Evolutionary conservation across 805 yeast genomes (phyloP).

Genomic region (Kuraishia ogatae): DNA sequence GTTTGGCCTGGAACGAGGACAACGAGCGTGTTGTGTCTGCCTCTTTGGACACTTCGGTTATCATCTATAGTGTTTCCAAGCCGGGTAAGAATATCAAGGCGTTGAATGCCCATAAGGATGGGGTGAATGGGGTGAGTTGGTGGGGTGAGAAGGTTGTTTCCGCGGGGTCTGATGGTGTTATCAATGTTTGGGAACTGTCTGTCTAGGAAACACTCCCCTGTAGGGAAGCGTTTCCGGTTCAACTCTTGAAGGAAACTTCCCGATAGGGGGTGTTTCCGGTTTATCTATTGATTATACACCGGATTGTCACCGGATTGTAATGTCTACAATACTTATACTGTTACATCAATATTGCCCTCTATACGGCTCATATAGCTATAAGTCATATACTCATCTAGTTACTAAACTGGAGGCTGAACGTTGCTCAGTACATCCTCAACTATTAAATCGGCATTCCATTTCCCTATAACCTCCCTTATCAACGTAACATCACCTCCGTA

Average conservation of each 20-base stretch:
- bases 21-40: conserved; percentile 69
- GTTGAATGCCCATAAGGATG: conserved; percentile 81
- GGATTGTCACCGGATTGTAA: too few relatives aligned
- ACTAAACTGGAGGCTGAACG: conserved; percentile 42
- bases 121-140: conserved; percentile 76
- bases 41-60: conserved; percentile 76
- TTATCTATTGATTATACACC: too few relatives aligned
- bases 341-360: too few relatives aligned
- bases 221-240: too few relatives aligned
- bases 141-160: conserved; percentile 41
- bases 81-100: conserved; percentile 72
- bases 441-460: conserved; percentile 38
- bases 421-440: conserved; percentile 41
- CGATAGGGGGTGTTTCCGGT: too few relatives aligned
- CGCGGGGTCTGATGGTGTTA: conserved; percentile 74
- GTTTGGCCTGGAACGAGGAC: conserved; percentile 72
- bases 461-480: conserved; percentile 29
- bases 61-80: conserved; percentile 67
- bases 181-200: conserved; percentile 61
- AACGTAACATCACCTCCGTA: conserved; percentile 47
- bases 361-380: too few relatives aligned
- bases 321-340: too few relatives aligned
- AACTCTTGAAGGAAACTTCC: too few relatives aligned
- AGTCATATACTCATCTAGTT: too few relatives aligned
- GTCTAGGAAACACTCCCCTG: not conserved